Evolutionary conservation across 1,284 basidiomycete genomes (phyloP).

Genomic region (Leccinum griseonigrum): DNA sequence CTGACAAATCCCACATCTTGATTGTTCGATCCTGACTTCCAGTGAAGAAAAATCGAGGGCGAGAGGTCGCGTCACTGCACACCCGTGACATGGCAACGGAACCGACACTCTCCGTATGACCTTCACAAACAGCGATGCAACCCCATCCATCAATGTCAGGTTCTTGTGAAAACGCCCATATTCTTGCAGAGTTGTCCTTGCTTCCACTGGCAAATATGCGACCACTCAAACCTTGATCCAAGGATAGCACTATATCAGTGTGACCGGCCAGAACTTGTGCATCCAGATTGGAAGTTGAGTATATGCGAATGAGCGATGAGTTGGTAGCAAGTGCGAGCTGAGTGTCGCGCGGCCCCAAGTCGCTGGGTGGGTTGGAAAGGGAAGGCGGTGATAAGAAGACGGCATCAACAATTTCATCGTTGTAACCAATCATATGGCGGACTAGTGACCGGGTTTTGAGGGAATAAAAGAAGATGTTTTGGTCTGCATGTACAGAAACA

Average conservation of each 20-base stretch:
- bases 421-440: conserved; percentile 96
- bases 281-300: conserved; percentile 71
- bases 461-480: conserved; percentile 92
- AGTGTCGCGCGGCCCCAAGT: conserved; percentile 45
- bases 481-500: conserved; percentile 94
- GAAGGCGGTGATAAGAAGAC: conserved; percentile 62
- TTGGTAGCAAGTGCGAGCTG: conserved; percentile 95
- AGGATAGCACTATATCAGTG: conserved; percentile 85
- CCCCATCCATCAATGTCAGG: conserved; percentile 46
- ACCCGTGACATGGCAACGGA: conserved; percentile 77
- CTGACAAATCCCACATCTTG: conserved; percentile 94
- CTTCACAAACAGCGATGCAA: conserved; percentile 88
- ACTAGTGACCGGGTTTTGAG: conserved; percentile 58
- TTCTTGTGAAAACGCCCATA: conserved; percentile 69
- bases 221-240: conserved; percentile 71
- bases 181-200: conserved; percentile 86
- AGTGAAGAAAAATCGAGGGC: conserved; percentile 77
- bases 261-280: conserved; percentile 86
- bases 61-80: conserved; percentile 22
- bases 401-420: conserved; percentile 96
- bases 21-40: conserved; percentile 97
- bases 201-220: conserved; percentile 84
- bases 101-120: conserved; percentile 93
- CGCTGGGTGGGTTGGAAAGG: conserved; percentile 3
- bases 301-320: conserved; percentile 88